Evolutionary conservation across 495 filamentous ascomycete species (phyloP).

Genomic region (Penicillium daleae): DNA sequence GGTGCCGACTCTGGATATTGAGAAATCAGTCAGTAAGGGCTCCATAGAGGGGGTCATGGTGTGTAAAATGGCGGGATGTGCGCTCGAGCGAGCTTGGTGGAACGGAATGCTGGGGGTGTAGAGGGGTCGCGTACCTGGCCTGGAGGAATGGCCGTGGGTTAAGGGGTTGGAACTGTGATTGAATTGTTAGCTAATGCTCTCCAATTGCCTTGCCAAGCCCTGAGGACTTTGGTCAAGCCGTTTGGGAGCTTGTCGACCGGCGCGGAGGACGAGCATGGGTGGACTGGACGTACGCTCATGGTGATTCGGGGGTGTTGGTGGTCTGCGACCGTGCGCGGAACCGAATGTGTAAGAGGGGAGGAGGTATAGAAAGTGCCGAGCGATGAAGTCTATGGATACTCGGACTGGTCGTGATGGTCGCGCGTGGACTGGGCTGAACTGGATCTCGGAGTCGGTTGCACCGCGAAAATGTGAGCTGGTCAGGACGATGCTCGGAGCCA

Average conservation of each 20-base stretch:
- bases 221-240: background rate
- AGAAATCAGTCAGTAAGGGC: constrained; percentile 1
- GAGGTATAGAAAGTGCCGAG: constrained; percentile 11
- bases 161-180: constrained; percentile 72
- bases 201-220: background rate
- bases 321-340: constrained; percentile 1
- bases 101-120: background rate
- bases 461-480: constrained; percentile 46
- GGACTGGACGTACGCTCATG: constrained; percentile 45
- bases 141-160: constrained; percentile 92
- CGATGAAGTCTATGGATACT: constrained; percentile 16
- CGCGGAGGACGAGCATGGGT: constrained; percentile 5
- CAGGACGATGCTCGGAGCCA: constrained; percentile 28
- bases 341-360: background rate
- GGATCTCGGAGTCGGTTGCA: constrained; percentile 22
- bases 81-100: background rate
- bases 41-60: background rate
- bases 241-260: constrained; percentile 20
- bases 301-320: constrained; percentile 14
- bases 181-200: constrained; percentile 20
- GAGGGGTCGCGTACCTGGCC: constrained; percentile 64
- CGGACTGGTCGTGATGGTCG: constrained; percentile 21
- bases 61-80: background rate
- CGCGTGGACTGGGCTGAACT: constrained; percentile 19
- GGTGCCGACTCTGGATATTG: constrained; percentile 72